Evolutionary conservation across 1,139 yeast genomes (phyloP).

Genomic region (Debaryomycetaceae sp.): DNA sequence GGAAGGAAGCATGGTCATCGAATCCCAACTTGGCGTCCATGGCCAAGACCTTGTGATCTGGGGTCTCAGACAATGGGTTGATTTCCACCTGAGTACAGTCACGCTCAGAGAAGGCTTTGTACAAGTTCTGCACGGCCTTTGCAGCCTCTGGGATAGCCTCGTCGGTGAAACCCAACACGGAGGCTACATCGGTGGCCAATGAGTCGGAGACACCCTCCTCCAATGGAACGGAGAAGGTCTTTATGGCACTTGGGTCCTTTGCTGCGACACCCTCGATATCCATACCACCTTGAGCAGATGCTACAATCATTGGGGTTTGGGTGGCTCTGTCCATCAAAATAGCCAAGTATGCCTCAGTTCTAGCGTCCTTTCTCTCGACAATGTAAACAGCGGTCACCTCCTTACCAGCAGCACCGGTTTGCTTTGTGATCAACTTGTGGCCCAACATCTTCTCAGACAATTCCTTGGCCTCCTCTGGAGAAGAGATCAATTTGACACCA

Average conservation of each 20-base stretch:
- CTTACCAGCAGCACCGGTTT: constrained; percentile 97
- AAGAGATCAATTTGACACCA: constrained; percentile 87
- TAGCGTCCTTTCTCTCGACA: constrained; percentile 90
- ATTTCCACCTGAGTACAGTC: constrained; percentile 99
- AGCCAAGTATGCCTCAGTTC: constrained; percentile 93
- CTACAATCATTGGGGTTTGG: constrained; percentile 90
- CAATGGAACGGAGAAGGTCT: constrained; percentile 78
- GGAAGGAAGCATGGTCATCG: constrained; percentile 93
- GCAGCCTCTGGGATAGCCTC: constrained; percentile 86
- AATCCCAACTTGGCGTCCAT: constrained; percentile 99
- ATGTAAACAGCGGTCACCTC: constrained; percentile 95
- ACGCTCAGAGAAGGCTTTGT: constrained; percentile 81
- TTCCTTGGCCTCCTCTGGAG: constrained; percentile 84
- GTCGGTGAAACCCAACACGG: constrained; percentile 74
- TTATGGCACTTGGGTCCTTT: constrained; percentile 86
- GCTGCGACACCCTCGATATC: constrained; percentile 98
- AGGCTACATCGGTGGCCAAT: constrained; percentile 74
- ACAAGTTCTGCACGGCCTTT: constrained; percentile 78
- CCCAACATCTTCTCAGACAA: constrained; percentile 86
- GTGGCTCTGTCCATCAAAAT: constrained; percentile 91
- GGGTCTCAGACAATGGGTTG: constrained; percentile 95
- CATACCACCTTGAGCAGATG: constrained; percentile 99
- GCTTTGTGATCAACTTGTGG: constrained; percentile 94
- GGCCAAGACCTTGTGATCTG: constrained; percentile 86
- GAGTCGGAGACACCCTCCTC: constrained; percentile 77